These are phyloP conservation scores for Ceratobasidium sp. DNA, from an alignment of 1,284 basidiomycete genomes.

Conservation along the genomic window DNA sequence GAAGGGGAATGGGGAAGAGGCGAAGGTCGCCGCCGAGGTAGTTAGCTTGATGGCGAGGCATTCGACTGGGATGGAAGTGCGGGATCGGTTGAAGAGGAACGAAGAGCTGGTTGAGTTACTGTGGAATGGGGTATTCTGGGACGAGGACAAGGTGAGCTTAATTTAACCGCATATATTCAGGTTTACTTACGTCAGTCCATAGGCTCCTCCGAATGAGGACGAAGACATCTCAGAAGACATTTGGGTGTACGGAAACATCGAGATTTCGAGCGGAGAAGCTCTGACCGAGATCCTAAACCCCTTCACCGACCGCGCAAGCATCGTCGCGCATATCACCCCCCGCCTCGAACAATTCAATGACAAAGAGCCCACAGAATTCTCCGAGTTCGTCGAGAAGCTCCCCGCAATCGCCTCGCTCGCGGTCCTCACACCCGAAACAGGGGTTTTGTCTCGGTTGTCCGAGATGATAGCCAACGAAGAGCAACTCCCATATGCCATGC, in stretches of 20 bases:
- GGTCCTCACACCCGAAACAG: constrained; percentile 4
- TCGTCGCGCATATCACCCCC: constrained; percentile 3
- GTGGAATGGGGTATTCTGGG: constrained; percentile 29
- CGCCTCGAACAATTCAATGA: not conserved
- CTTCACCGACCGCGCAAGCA: constrained; percentile 11
- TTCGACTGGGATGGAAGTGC: not conserved
- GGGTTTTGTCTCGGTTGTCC: not conserved
- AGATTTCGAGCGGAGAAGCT: not conserved
- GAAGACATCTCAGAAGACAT: constrained; percentile 25
- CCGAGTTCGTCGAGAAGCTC: not conserved
- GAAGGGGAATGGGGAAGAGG: constrained; percentile 22
- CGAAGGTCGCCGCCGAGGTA: constrained; percentile 17
- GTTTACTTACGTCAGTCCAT: not conserved
- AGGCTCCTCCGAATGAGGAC: constrained; percentile 25
- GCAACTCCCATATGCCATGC: not conserved
- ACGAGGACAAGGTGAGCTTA: not conserved
- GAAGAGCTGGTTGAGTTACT: constrained; percentile 9
- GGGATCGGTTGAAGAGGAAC: constrained; percentile 7
- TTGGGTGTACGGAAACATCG: constrained; percentile 15
- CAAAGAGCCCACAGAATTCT: constrained; percentile 9
- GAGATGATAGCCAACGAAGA: constrained; percentile 24
- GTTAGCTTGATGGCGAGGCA: not conserved
- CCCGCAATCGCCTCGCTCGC: constrained; percentile 32
- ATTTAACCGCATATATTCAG: not conserved
- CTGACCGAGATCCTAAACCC: constrained; percentile 16